phyloP scores from a whole-genome alignment of 768 basidiomycete genomes.

The Gyrodon lividus region DNA sequence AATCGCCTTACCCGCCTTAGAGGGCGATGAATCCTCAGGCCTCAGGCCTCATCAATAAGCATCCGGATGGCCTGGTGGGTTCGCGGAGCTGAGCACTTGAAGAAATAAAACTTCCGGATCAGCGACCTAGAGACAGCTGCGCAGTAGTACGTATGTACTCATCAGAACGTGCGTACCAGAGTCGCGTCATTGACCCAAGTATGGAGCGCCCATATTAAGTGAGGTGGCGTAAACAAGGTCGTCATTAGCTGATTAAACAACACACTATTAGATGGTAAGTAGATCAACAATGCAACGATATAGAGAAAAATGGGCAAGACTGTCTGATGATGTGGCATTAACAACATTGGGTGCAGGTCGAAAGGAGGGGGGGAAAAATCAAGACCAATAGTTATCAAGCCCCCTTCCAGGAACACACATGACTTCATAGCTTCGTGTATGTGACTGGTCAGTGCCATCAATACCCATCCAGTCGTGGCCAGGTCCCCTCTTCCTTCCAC shows the following conservation, averaged over 20 bases:
- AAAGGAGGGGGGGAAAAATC: conserved; percentile 1
- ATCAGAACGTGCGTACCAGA: neutral
- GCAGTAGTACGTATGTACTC: too few relatives aligned
- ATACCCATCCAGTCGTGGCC: conserved; percentile 27
- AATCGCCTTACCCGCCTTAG: too few relatives aligned
- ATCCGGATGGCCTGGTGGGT: too few relatives aligned
- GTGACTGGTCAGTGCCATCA: conserved; percentile 1
- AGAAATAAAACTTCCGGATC: too few relatives aligned
- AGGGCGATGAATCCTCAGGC: too few relatives aligned
- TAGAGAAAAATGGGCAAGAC: conserved; percentile 10
- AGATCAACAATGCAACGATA: neutral
- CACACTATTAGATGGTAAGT: conserved; percentile 23
- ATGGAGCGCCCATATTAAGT: too few relatives aligned
- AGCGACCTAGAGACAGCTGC: neutral
- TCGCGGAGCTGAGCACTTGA: too few relatives aligned
- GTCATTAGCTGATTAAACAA: conserved; percentile 24
- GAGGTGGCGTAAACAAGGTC: neutral
- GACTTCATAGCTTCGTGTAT: conserved; percentile 13
- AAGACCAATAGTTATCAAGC: conserved; percentile 14
- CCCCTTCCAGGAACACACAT: conserved; percentile 13
- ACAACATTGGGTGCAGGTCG: conserved; percentile 15
- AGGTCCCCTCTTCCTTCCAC: conserved; percentile 69
- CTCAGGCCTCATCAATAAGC: too few relatives aligned
- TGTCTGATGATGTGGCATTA: neutral
- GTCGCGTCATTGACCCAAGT: too few relatives aligned